Evolutionary conservation across 2,329 filamentous ascomycete species (phyloP).

Genomic region (Penicillium sp.): DNA sequence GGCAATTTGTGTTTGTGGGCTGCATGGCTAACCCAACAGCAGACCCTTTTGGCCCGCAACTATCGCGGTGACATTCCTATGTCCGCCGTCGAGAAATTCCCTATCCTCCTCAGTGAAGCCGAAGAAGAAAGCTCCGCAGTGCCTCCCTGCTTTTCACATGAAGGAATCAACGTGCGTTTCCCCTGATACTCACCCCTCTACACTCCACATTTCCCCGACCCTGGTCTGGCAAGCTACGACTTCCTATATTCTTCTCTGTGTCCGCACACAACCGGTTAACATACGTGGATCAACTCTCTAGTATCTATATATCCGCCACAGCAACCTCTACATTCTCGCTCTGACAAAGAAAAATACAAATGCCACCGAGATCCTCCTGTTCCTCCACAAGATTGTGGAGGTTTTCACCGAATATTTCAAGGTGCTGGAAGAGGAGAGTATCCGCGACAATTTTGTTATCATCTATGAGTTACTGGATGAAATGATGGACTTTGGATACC

Average conservation of each 20-base stretch:
- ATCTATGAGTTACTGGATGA: constrained; percentile 98
- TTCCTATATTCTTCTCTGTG: constrained; percentile 15
- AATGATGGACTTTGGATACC: constrained; percentile 99
- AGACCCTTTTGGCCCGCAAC: constrained; percentile 98
- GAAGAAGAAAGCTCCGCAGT: constrained; percentile 99
- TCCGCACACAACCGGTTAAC: constrained; percentile 18
- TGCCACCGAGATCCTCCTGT: constrained; percentile 96
- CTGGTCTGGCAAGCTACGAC: background rate
- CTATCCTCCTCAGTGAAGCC: constrained; percentile 91
- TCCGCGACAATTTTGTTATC: constrained; percentile 98
- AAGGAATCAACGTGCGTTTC: constrained; percentile 88
- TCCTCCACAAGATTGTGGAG: constrained; percentile 96
- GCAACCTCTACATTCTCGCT: constrained; percentile 97
- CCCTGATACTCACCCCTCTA: background rate
- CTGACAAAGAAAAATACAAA: constrained; percentile 99
- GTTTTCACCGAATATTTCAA: constrained; percentile 99
- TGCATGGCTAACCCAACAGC: constrained; percentile 29
- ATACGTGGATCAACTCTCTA: constrained; percentile 43
- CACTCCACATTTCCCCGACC: constrained; percentile 9
- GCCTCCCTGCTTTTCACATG: constrained; percentile 95
- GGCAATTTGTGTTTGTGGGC: constrained; percentile 25
- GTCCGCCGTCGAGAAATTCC: constrained; percentile 98
- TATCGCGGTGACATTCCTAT: constrained; percentile 98
- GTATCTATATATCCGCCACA: constrained; percentile 99
- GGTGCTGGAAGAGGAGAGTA: constrained; percentile 96